Evolutionary conservation across 2,329 filamentous ascomycete genomes (phyloP), one percentile per base, ranked within the genome.

Genomic region (Cladophialophora carrionii): DNA sequence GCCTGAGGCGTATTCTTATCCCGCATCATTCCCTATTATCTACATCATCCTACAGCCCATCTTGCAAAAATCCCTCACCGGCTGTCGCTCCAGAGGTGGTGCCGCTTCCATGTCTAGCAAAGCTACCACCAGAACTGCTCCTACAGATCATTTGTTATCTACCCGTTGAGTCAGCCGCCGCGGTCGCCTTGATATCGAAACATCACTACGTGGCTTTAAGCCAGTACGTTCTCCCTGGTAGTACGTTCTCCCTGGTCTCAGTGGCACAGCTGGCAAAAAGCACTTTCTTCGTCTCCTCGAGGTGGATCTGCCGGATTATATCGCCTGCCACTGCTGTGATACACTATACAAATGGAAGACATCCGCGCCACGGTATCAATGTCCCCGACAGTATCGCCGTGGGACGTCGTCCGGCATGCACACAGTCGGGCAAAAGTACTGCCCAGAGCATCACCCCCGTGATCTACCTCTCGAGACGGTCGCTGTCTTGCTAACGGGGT

Each of bases 271-370:
- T 46, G 46, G 9, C 22, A 54, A 64, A 34, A 53, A 54, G 32
- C 56, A 46, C 32, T 64, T 64, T 41, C 62, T 64, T 49, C 56
- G 32, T 26, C 62, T 64, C n/a, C 62, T 64, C 26, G 62, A 59
- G 62, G 55, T 32, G 22, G 62, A 64, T 60, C 24, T 64, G 26
- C 46, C 62, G 1, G 62, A 58, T 34, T 55, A 54, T 29, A 64
- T 64, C 31, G 32, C 55, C 46, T 64, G 62, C 54, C 31, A 53
- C 52, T 43, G 32, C 32, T 64, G 62, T 49, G 31, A 64, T 55
- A 55, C 46, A 24, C 48, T 64, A 32, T 64, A 59, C 55, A 48
- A 12, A 31, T 64, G 56, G 62, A 41, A 41, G 22, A 7, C 17
- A 6, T 48, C 10, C 22, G 52, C 32, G 53, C 56, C 48, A 41